A percentile compares a stretch with the other conserved stretches of the same genome.
Evolutionary conservation across 2,329 filamentous ascomycete genomes (phyloP).

Genomic region (Penicillium corylophilum): DNA sequence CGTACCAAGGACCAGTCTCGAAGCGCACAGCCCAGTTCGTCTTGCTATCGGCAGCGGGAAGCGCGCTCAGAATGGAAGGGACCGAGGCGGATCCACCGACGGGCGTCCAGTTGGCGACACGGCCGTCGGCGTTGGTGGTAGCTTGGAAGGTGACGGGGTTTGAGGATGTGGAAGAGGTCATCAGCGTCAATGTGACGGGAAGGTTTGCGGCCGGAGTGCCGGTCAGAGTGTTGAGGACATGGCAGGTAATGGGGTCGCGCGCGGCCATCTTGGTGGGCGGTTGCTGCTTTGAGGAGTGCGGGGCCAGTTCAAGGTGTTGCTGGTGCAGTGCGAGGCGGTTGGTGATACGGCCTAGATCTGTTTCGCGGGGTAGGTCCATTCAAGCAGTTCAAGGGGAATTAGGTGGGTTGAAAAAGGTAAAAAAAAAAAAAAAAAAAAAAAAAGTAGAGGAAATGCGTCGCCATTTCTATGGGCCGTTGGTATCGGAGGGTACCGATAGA

Average conservation of each 20-base stretch:
- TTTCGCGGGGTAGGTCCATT: conserved; percentile 21
- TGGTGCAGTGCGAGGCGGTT: conserved; percentile 36
- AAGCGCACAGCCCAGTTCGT: conserved; percentile 50
- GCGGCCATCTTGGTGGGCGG: conserved; percentile 30
- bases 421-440: conserved; percentile 5
- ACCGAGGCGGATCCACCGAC: conserved; percentile 24
- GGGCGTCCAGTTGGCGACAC: conserved; percentile 45
- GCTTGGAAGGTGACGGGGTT: conserved; percentile 36
- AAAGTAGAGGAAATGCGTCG: conserved; percentile 1
- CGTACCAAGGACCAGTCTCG: conserved; percentile 48
- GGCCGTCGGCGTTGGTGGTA: conserved; percentile 47
- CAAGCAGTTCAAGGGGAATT: conserved; percentile 8
- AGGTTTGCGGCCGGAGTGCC: conserved; percentile 47
- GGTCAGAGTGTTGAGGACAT: conserved; percentile 51
- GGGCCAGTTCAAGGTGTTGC: conserved; percentile 28
- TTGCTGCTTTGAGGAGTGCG: conserved; percentile 14
- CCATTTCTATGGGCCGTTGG: conserved; percentile 21
- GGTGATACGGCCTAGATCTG: conserved; percentile 26
- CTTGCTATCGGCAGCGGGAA: conserved; percentile 38
- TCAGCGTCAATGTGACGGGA: conserved; percentile 51
- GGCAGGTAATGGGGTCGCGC: conserved; percentile 51
- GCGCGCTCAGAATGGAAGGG: conserved; percentile 31
- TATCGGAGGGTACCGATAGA: conserved; percentile 39
- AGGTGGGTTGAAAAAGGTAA: conserved; percentile 2
- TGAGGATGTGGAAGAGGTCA: conserved; percentile 54